These are phyloP conservation scores for Mortierella sp. DNA, from an alignment of 371 early-diverging fungal species.

Conservation along the genomic window DNA sequence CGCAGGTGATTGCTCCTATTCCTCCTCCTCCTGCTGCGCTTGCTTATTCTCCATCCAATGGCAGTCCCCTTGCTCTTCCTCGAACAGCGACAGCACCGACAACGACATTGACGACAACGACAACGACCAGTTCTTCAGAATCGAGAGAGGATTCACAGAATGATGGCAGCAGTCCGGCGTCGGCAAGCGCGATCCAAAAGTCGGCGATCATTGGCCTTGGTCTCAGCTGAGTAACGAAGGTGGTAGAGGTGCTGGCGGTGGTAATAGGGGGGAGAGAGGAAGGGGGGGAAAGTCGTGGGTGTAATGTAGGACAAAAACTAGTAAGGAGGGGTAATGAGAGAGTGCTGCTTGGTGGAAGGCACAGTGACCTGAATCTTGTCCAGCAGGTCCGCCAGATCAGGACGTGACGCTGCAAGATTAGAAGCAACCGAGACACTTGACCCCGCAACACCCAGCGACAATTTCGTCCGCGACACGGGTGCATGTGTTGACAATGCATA, in stretches of 20 bases:
- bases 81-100: too few relatives aligned
- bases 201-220: not conserved
- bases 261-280: not conserved
- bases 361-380: conserved; percentile 41
- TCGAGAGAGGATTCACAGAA: not conserved
- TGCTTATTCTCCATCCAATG: not conserved
- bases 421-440: conserved; percentile 29
- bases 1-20: not conserved
- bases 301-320: not conserved
- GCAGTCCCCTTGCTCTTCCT: not conserved
- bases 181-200: not conserved
- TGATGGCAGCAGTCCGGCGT: not conserved
- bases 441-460: conserved; percentile 10
- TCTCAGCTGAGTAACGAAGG: not conserved
- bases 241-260: not conserved
- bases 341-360: conserved; percentile 19
- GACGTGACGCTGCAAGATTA: conserved; percentile 40
- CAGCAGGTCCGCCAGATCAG: conserved; percentile 50
- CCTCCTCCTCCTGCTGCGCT: not conserved
- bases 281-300: too few relatives aligned
- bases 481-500: conserved; percentile 24
- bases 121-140: not conserved
- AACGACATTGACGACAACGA: not conserved
- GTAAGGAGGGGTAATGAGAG: conserved; percentile 47
- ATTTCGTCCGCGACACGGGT: conserved; percentile 17